A percentile compares a stretch with the other conserved stretches of the same genome.
Evolutionary conservation across 2,329 filamentous ascomycete species (phyloP).

Genomic region (Fusarium anguioides): DNA sequence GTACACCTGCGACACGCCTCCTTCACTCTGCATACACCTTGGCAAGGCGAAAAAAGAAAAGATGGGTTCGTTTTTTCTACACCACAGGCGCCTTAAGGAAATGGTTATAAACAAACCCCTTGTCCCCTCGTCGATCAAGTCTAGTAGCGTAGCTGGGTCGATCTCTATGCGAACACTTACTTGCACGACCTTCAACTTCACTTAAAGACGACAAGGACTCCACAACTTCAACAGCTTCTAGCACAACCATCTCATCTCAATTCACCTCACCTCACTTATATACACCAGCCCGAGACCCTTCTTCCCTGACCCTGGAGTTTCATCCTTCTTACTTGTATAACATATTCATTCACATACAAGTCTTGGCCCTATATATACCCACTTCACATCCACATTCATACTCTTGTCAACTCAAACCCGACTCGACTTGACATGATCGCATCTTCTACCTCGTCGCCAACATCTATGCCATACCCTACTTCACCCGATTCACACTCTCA

Average conservation of each 20-base stretch:
- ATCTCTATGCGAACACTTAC: conserved; percentile 47
- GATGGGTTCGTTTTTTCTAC: conserved; percentile 23
- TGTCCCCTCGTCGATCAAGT: conserved; percentile 42
- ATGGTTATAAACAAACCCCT: conserved; percentile 40
- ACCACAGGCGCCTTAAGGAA: conserved; percentile 30
- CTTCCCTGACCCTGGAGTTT: not conserved
- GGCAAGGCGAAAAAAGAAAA: conserved; percentile 19
- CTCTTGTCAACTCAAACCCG: not conserved
- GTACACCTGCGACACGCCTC: not conserved
- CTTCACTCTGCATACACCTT: conserved; percentile 13
- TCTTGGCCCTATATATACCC: conserved; percentile 28
- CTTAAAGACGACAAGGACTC: conserved; percentile 38
- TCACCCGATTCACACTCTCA: conserved; percentile 14
- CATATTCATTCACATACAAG: conserved; percentile 18
- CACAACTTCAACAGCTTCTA: conserved; percentile 35
- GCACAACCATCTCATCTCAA: conserved; percentile 33
- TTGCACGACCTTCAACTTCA: conserved; percentile 30
- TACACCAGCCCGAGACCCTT: conserved; percentile 25
- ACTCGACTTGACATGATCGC: conserved; percentile 32
- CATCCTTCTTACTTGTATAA: conserved; percentile 19
- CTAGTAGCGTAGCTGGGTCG: conserved; percentile 36
- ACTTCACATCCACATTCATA: conserved; percentile 15
- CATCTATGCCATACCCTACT: conserved; percentile 28
- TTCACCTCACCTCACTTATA: conserved; percentile 37
- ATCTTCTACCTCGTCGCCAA: conserved; percentile 17